A percentile compares a stretch with the other conserved stretches of the same genome.
phyloP scores from a whole-genome alignment of 2,329 filamentous ascomycete genomes.

The Elsinoe arachidis region DNA sequence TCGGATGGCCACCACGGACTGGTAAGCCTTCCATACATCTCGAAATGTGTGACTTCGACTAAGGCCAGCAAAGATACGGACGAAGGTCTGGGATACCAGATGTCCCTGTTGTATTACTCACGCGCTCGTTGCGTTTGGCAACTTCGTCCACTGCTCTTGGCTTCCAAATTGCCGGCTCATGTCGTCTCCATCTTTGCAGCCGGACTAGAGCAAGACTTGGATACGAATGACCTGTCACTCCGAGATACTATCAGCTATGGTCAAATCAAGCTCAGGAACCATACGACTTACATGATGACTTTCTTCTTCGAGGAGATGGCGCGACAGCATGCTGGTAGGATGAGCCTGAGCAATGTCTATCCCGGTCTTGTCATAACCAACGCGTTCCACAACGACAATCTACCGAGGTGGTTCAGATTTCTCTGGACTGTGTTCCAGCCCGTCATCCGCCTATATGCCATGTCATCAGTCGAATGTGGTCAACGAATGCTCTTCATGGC shows the following conservation, averaged over 20 bases:
- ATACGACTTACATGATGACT: slow-evolving; percentile 19
- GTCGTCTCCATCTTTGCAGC: slow-evolving; percentile 20
- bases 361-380: slow-evolving; percentile 21
- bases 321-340: slow-evolving; percentile 15
- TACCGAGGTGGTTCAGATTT: slow-evolving; percentile 19
- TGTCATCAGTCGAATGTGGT: slow-evolving; percentile 16
- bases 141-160: slow-evolving; percentile 18
- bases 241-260: slow-evolving; percentile 15
- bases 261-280: slow-evolving; percentile 16
- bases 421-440: slow-evolving; percentile 13
- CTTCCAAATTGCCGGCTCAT: slow-evolving; percentile 14
- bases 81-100: slow-evolving; percentile 20
- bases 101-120: slow-evolving; percentile 22
- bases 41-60: background rate
- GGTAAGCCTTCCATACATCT: slow-evolving; percentile 6
- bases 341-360: slow-evolving; percentile 18
- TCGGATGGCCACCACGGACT: slow-evolving; percentile 21
- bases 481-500: slow-evolving; percentile 18
- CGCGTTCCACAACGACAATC: slow-evolving; percentile 11
- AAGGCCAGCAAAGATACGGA: slow-evolving; percentile 14
- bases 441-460: slow-evolving; percentile 14
- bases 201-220: slow-evolving; percentile 17
- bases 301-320: slow-evolving; percentile 20
- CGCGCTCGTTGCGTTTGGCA: slow-evolving; percentile 19
- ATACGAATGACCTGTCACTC: slow-evolving; percentile 19